Percentiles rank a stretch among this genome's conserved stretches.
Evolutionary conservation across 805 yeast genomes (phyloP).

Genomic region (Hanseniaspora mollemarum): DNA sequence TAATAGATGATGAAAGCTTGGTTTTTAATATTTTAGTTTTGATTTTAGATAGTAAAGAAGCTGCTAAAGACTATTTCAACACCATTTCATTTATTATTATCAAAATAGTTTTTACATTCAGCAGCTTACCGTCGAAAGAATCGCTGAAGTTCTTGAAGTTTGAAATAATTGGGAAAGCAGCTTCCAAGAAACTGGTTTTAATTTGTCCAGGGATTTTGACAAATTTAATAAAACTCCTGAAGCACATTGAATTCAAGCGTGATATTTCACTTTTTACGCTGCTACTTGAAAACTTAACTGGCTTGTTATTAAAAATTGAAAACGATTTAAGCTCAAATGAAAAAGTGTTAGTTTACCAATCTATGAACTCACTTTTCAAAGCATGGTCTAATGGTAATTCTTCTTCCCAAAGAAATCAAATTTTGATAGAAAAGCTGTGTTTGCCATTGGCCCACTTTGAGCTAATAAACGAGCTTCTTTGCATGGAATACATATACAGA

Average conservation of each 20-base stretch:
- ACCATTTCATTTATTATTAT: constrained; percentile 1
- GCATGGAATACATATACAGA: constrained; percentile 5
- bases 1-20: not conserved
- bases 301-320: not conserved
- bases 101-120: not conserved
- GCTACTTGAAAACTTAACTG: not conserved
- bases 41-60: not conserved
- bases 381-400: not conserved
- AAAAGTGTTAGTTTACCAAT: constrained; percentile 5
- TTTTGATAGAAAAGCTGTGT: not conserved
- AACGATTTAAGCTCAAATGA: not conserved
- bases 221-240: constrained; percentile 3
- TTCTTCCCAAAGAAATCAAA: not conserved
- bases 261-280: not conserved
- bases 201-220: constrained; percentile 8
- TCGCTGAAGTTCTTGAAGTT: not conserved
- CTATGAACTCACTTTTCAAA: not conserved
- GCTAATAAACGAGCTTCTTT: not conserved
- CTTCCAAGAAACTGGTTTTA: not conserved
- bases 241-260: not conserved
- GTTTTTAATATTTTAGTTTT: not conserved
- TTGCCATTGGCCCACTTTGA: not conserved
- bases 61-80: not conserved
- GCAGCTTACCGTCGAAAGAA: not conserved
- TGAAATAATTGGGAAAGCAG: not conserved